phyloP scores from a whole-genome alignment of 1,139 yeast species.

The Nakaseomyces sp. region DNA sequence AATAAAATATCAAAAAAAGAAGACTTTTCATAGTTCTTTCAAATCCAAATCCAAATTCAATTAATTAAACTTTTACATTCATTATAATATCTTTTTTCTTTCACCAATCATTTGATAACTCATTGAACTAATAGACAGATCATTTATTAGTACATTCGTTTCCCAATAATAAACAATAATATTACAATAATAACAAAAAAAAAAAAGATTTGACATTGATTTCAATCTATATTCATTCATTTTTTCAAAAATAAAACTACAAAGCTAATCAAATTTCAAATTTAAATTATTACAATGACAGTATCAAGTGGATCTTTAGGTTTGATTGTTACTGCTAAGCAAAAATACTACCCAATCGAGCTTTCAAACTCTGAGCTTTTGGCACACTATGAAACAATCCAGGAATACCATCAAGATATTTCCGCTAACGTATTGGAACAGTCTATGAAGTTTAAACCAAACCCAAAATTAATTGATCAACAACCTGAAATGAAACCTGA shows the following conservation, averaged over 20 bases:
- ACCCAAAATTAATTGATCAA: slow-evolving; percentile 46
- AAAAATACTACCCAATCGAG: slow-evolving; percentile 40
- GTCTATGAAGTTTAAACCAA: slow-evolving; percentile 39
- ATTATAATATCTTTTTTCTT: background rate
- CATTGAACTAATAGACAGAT: background rate
- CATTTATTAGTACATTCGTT: background rate
- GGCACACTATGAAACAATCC: slow-evolving; percentile 39
- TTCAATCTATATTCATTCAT: too few relatives aligned
- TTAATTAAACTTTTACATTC: background rate
- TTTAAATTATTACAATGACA: background rate
- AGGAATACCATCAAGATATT: slow-evolving; percentile 50
- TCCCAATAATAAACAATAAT: background rate
- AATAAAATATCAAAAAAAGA: background rate
- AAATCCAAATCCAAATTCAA: too few relatives aligned
- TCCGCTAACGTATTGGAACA: slow-evolving; percentile 36
- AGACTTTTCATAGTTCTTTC: background rate
- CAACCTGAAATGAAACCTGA: slow-evolving; percentile 55
- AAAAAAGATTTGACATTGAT: too few relatives aligned
- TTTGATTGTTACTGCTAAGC: slow-evolving; percentile 32
- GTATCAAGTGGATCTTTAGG: slow-evolving; percentile 17
- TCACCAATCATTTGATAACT: too few relatives aligned
- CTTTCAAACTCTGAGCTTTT: slow-evolving; percentile 44
- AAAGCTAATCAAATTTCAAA: too few relatives aligned
- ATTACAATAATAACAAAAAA: background rate
- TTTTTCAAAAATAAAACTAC: too few relatives aligned